Percentiles rank a stretch among this genome's conserved stretches.
phyloP scores from a whole-genome alignment of 1,284 basidiomycete species.

The Trametes pubescens region DNA sequence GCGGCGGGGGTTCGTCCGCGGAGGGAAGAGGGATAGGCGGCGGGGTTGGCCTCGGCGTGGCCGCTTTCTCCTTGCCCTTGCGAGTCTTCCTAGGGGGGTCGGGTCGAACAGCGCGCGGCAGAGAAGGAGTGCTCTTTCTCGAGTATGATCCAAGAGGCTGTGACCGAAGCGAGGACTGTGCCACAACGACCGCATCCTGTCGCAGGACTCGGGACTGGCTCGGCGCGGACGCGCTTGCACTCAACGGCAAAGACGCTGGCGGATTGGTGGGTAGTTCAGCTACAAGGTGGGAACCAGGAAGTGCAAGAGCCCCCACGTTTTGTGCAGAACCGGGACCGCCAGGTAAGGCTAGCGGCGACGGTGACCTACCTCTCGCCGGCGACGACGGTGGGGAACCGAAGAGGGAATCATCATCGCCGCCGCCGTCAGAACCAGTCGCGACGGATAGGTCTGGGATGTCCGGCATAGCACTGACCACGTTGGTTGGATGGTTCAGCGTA shows the following conservation, averaged over 20 bases:
- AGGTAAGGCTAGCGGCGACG: slow-evolving; percentile 63
- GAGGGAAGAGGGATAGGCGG: slow-evolving; percentile 68
- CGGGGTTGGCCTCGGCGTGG: slow-evolving; percentile 49
- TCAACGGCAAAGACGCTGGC: slow-evolving; percentile 69
- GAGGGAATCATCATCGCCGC: slow-evolving; percentile 72
- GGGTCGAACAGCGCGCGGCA: slow-evolving; percentile 19
- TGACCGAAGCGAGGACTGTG: slow-evolving; percentile 18
- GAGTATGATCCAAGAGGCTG: slow-evolving; percentile 24
- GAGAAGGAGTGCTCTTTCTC: slow-evolving; percentile 21
- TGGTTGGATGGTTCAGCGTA: slow-evolving; percentile 6
- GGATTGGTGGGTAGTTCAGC: slow-evolving; percentile 82
- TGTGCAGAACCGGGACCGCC: slow-evolving; percentile 56
- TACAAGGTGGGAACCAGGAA: slow-evolving; percentile 88
- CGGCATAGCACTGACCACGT: slow-evolving; percentile 31
- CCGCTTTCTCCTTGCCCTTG: slow-evolving; percentile 44
- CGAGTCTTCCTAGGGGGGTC: slow-evolving; percentile 28
- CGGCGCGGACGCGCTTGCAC: slow-evolving; percentile 34
- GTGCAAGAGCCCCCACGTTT: slow-evolving; percentile 96
- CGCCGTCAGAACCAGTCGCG: slow-evolving; percentile 34
- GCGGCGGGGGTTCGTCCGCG: slow-evolving; percentile 64
- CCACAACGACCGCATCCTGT: slow-evolving; percentile 13
- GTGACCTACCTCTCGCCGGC: slow-evolving; percentile 78
- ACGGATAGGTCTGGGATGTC: slow-evolving; percentile 14
- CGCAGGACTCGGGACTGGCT: slow-evolving; percentile 17
- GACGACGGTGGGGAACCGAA: slow-evolving; percentile 83